A percentile compares a stretch with the other conserved stretches of the same genome.
These are phyloP conservation scores for Pyronema domesticum DNA, from an alignment of 495 filamentous ascomycete genomes.

Conservation along the genomic window DNA sequence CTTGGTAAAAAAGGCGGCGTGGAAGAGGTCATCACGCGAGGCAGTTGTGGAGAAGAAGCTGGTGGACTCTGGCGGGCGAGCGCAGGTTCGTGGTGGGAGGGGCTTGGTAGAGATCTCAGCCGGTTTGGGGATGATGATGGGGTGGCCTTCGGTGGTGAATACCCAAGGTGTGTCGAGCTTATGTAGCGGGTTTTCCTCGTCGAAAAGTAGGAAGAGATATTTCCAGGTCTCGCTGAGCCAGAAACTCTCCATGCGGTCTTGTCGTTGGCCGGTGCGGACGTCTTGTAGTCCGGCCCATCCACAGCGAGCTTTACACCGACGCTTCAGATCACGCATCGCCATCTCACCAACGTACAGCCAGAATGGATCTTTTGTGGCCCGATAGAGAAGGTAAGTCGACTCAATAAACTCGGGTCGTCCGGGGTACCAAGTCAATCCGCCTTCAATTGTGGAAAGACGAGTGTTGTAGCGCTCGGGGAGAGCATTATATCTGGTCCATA, in stretches of 20 bases:
- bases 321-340: constrained; percentile 71
- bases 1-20: constrained; percentile 71
- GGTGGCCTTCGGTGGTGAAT: constrained; percentile 92
- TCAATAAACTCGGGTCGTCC: constrained; percentile 92
- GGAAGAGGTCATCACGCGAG: constrained; percentile 71
- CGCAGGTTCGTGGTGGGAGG: constrained; percentile 38
- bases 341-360: constrained; percentile 92
- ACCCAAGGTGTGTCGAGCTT: constrained; percentile 70
- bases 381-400: constrained; percentile 82
- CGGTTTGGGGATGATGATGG: constrained; percentile 60
- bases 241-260: constrained; percentile 97
- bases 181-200: constrained; percentile 68
- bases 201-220: constrained; percentile 82
- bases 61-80: constrained; percentile 38
- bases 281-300: constrained; percentile 94
- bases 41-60: constrained; percentile 61
- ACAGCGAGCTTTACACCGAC: constrained; percentile 82
- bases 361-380: constrained; percentile 89
- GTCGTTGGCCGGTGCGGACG: constrained; percentile 72
- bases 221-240: constrained; percentile 92
- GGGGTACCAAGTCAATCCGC: constrained; percentile 82
- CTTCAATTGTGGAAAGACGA: constrained; percentile 66
- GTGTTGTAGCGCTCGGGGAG: constrained; percentile 89
- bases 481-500: constrained; percentile 86
- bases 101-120: constrained; percentile 37